A percentile compares a stretch with the other conserved stretches of the same genome.
These are phyloP conservation scores for Euphorbia peplus DNA, from an alignment of 345 rosid species.

Conservation along the genomic window DNA sequence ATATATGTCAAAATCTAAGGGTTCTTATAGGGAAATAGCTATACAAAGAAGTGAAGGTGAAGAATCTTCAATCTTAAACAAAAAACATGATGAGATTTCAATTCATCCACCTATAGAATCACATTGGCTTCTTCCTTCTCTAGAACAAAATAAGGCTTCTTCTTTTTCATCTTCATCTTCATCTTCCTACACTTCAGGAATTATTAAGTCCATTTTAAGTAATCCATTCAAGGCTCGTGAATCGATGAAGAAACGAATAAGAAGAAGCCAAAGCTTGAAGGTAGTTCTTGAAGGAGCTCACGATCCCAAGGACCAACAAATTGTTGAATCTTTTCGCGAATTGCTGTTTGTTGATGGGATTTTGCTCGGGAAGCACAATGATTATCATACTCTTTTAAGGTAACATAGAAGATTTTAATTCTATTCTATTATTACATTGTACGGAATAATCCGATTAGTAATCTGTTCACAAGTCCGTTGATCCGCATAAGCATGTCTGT, in stretches of 20 bases:
- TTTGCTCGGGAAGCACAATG: constrained; percentile 38
- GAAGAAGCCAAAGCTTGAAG: constrained; percentile 43
- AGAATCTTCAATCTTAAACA: constrained; percentile 11
- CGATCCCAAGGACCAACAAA: constrained; percentile 44
- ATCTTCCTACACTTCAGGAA: constrained; percentile 19
- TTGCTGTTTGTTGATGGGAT: constrained; percentile 44
- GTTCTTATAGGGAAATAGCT: constrained; percentile 24
- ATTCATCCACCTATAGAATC: constrained; percentile 38
- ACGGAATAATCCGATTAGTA: too few relatives aligned
- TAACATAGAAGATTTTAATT: too few relatives aligned
- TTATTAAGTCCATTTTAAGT: constrained; percentile 35
- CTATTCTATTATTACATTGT: too few relatives aligned
- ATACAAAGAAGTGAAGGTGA: constrained; percentile 32
- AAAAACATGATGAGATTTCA: background rate
- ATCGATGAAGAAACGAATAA: constrained; percentile 39
- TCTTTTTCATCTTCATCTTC: background rate
- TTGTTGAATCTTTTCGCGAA: constrained; percentile 41
- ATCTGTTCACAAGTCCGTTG: too few relatives aligned
- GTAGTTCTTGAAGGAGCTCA: constrained; percentile 38
- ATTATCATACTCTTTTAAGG: constrained; percentile 58
- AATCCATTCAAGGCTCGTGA: constrained; percentile 34
- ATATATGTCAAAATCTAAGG: constrained; percentile 23
- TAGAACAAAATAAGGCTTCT: constrained; percentile 16
- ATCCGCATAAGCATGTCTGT: too few relatives aligned
- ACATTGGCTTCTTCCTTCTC: constrained; percentile 31